Evolutionary conservation across 192 early-diverging fungal species (phyloP), one percentile per base, ranked within the genome.

Genomic region (Piromyces finnis): DNA sequence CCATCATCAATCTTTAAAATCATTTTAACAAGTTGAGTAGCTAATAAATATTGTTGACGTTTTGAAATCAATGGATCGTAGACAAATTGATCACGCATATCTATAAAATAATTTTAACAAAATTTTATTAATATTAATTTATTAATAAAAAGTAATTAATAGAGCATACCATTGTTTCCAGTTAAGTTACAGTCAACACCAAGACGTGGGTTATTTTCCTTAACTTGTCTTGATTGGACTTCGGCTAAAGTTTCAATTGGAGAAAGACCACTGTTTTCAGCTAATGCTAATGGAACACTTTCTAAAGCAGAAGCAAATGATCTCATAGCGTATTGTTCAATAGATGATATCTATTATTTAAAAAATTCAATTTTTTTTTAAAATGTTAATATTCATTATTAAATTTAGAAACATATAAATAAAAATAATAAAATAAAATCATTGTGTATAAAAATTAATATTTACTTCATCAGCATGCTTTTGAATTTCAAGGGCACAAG

Each of bases 321-420:
- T 82, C 98, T 92, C 94, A 98, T 97, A n/a, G 98, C 98, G 82
- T 99, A 99, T 88, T 99, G 98, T 88, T 99, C 97, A 80, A 98
- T 94, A 17, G 90, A 86, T 28, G 94, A 95, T 59, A 94, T 92
- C 83, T 89, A 81, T 12, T n/a, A 41, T 77, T 51, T n/a, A n/a
- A n/a, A n/a, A n/a, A n/a, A n/a, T n/a, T n/a, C n/a, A n/a, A n/a
- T n/a, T n/a, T n/a, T n/a, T n/a, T n/a, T n/a, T n/a, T n/a, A n/a
- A n/a, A n/a, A n/a, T n/a, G n/a, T n/a, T n/a, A 51, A 81, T 78
- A 16, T 29, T 13, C 6, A 32, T n/a, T n/a, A n/a, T n/a, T n/a
- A n/a, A n/a, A n/a, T n/a, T n/a, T n/a, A n/a, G n/a, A n/a, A n/a
- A n/a, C n/a, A n/a, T n/a, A n/a, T n/a, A n/a, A n/a, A n/a, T n/a